Evolutionary conservation across 257 asterid species (phyloP).

Genomic region (Solanum stenotomum): DNA sequence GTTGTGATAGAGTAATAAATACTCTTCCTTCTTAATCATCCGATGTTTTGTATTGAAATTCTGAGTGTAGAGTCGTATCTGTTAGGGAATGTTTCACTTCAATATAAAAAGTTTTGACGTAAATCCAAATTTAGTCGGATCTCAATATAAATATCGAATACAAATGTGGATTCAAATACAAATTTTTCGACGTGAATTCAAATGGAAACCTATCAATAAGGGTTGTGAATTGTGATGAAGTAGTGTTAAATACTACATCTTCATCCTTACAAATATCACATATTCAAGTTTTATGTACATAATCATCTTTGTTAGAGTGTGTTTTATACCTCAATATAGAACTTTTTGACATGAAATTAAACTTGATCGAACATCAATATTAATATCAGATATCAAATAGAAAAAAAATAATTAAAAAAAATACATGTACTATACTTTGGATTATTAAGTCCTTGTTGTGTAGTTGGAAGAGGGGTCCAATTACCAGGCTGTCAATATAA

Average conservation of each 20-base stretch:
- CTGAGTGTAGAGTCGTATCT: accelerated
- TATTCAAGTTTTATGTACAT: background rate
- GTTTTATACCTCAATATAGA: background rate
- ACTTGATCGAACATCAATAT: background rate
- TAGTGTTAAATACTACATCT: background rate
- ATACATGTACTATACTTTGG: background rate
- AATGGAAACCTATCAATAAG: too few relatives aligned
- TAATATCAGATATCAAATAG: background rate
- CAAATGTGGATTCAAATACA: too few relatives aligned
- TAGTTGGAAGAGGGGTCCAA: constrained; percentile 32
- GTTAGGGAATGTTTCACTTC: background rate
- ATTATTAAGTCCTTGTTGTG: background rate
- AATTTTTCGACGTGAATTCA: too few relatives aligned
- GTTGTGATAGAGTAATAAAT: background rate
- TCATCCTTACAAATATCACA: background rate
- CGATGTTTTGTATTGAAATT: accelerated
- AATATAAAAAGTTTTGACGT: background rate
- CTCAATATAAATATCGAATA: too few relatives aligned
- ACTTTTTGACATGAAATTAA: background rate
- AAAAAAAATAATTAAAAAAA: background rate
- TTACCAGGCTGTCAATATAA: constrained; percentile 48
- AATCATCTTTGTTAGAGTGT: background rate
- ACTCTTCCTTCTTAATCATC: too few relatives aligned
- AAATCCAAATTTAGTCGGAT: accelerated
- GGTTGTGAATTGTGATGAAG: background rate